phyloP scores from a whole-genome alignment of 176 grass and related monocot genomes.

The Alopecurus myosuroides region DNA sequence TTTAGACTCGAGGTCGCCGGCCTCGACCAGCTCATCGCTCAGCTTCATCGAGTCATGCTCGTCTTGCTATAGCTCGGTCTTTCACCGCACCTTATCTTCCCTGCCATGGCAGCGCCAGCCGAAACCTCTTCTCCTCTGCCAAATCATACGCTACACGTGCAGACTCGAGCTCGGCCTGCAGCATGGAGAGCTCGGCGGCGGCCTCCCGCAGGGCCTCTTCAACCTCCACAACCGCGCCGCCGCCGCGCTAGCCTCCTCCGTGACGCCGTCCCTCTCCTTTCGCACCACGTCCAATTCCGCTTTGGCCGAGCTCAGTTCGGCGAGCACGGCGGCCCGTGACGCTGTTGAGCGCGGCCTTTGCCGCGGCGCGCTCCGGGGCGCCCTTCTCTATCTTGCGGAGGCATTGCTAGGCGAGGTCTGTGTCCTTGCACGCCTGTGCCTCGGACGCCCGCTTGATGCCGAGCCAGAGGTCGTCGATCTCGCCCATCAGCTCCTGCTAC shows the following conservation, averaged over 20 bases:
- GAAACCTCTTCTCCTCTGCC: constrained; percentile 49
- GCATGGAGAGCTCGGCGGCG: no score
- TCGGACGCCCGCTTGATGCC: constrained; percentile 52
- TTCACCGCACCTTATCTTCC: constrained; percentile 50
- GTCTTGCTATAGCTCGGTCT: constrained; percentile 45
- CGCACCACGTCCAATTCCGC: constrained; percentile 33
- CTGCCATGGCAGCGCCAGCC: constrained; percentile 29
- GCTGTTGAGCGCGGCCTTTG: constrained; percentile 38
- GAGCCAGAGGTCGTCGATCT: constrained; percentile 43
- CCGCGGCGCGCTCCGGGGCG: constrained; percentile 13
- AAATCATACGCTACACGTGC: constrained; percentile 38
- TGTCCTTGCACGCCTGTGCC: constrained; percentile 47
- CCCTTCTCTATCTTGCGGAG: constrained; percentile 35
- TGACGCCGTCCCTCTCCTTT: constrained; percentile 40
- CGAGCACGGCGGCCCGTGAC: constrained; percentile 5
- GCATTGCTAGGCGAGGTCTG: constrained; percentile 49
- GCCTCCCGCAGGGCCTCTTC: constrained; percentile 36
- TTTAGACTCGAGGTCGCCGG: constrained; percentile 48
- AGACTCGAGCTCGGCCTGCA: constrained; percentile 39
- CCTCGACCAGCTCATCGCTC: constrained; percentile 19
- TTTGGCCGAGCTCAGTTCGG: constrained; percentile 37
- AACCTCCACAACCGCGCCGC: constrained; percentile 20
- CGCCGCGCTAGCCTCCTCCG: constrained; percentile 20
- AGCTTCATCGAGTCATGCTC: constrained; percentile 36
- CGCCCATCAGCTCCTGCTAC: constrained; percentile 27